Evolutionary conservation across 768 basidiomycete species (phyloP).

Genomic region (Lactarius indigo): DNA sequence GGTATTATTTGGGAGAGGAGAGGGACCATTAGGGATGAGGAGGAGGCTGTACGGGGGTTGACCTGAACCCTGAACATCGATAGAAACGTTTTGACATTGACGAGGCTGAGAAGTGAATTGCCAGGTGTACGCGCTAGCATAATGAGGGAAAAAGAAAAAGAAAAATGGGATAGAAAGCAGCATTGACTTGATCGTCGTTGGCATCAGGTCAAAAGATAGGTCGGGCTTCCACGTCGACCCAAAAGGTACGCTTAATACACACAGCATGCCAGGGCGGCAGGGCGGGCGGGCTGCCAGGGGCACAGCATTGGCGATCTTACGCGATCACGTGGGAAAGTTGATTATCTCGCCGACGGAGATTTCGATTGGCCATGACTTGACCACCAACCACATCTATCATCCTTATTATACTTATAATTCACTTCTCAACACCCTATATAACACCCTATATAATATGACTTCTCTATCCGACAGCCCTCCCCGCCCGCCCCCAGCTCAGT

Average conservation of each 20-base stretch:
- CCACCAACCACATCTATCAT: not conserved
- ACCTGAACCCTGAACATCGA: conserved; percentile 57
- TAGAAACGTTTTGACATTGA: conserved; percentile 64
- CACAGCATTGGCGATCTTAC: too few relatives aligned
- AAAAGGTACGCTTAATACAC: not conserved
- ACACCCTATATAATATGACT: conserved; percentile 25
- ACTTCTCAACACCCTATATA: conserved; percentile 1
- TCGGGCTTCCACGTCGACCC: not conserved
- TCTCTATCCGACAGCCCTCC: conserved; percentile 53
- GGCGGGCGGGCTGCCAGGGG: too few relatives aligned
- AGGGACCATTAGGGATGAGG: conserved; percentile 63
- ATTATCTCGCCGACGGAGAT: not conserved
- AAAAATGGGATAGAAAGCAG: conserved; percentile 15
- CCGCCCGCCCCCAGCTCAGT: conserved; percentile 67
- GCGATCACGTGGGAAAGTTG: conserved; percentile 3
- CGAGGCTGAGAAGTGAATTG: conserved; percentile 44
- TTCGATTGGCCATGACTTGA: not conserved
- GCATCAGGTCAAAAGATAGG: not conserved
- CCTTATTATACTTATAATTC: conserved; percentile 6
- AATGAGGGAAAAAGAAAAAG: conserved; percentile 27
- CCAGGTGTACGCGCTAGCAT: conserved; percentile 42
- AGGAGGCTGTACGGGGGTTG: conserved; percentile 64
- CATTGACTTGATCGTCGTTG: not conserved
- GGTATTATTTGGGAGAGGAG: conserved; percentile 53
- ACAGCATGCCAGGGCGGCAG: too few relatives aligned